Evolutionary conservation across 768 basidiomycete species (phyloP), one percentile per base, ranked within the genome.

Genomic region (Dictyophora rubrovolvata): DNA sequence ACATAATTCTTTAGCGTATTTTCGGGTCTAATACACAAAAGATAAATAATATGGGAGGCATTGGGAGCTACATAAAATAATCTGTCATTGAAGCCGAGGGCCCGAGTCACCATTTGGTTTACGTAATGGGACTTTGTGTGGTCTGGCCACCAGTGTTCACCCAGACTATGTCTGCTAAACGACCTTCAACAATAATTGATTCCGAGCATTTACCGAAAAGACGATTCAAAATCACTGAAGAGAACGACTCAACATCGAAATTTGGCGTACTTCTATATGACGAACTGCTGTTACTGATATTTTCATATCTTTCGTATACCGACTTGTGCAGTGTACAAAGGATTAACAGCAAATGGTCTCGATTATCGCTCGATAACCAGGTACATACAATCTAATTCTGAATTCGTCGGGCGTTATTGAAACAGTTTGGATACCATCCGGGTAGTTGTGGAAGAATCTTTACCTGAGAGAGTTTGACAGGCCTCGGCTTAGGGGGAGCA

Each of bases 231-330:
- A 4, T 14, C 42, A 14, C 10, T 42, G 4, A 37, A 37, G 42
- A 42, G 12, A n/a, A n/a, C n/a, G 42, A 42, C 4, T 3, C 12
- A 12, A n/a, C 14, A 42, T 42, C 42, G 42, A n/a, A 73, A 16
- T 81, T 87, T 64, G 79, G 84, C 61, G 74, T 70, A 58, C 73
- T 78, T 4, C 71, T 90, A 48, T 90, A 82, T 66, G 89, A 91
- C 65, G 88, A 91, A 71, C 79, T 91, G 50, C 73, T 89, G 50
- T 73, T 90, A 20, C 78, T 75, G 65, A 82, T 90, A 56, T 87
- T 91, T 74, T 83, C 87, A 1, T 77, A 84, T 70, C 76, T 91
- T 42, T 76, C 80, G 33, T 82, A 77, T 73, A 64, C 70, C 20
- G 87, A 89, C 70, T 80, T 91, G 28, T 90, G 89, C 66, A 67